These are phyloP conservation scores for Aspergillus piperis DNA, from an alignment of 2,329 filamentous ascomycete species.

Conservation along the genomic window DNA sequence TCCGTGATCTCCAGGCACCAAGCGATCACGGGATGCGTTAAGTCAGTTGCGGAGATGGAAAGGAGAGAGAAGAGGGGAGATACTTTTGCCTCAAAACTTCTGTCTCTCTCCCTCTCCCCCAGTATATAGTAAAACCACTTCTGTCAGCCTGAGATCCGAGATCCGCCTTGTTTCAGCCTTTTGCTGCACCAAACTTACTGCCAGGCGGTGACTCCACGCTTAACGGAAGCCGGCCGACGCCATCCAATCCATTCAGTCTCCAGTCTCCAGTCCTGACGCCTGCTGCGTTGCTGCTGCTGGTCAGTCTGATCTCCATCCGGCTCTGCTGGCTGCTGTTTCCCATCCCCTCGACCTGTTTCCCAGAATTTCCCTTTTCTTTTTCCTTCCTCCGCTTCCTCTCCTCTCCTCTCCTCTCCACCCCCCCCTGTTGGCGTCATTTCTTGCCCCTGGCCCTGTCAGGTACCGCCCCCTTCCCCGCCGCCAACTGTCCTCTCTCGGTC, in stretches of 20 bases:
- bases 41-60: neutral
- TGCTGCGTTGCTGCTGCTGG: slow-evolving; percentile 14
- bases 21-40: neutral
- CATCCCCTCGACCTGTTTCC: slow-evolving; percentile 3
- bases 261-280: neutral
- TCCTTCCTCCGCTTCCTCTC: neutral
- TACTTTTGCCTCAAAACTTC: neutral
- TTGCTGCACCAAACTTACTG: neutral
- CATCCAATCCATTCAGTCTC: neutral
- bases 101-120: neutral
- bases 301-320: slow-evolving; percentile 3
- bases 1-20: neutral
- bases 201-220: slow-evolving; percentile 2
- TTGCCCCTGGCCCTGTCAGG: slow-evolving; percentile 13
- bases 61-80: neutral
- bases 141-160: neutral
- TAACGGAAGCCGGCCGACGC: neutral
- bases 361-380: neutral
- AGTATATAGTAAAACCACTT: neutral
- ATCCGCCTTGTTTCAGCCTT: neutral
- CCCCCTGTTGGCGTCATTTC: neutral
- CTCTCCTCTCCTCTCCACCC: neutral
- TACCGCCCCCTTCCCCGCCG: slow-evolving; percentile 25
- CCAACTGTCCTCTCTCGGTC: slow-evolving; percentile 25
- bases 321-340: neutral